phyloP scores from a whole-genome alignment of 2,329 filamentous ascomycete species.

The Alternaria brassicae region DNA sequence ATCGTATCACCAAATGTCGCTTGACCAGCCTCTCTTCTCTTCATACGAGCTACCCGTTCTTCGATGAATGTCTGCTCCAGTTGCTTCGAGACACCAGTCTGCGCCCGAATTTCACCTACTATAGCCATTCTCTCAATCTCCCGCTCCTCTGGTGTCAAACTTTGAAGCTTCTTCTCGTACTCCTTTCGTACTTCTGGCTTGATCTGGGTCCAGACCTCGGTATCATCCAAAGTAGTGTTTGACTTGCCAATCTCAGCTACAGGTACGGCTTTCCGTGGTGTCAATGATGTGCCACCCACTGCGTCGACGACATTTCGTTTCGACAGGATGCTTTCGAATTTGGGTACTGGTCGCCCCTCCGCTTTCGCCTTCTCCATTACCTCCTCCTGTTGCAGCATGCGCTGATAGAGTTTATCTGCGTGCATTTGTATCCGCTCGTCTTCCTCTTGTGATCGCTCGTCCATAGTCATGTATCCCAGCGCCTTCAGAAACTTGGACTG shows the following conservation, averaged over 20 bases:
- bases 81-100: slow-evolving; percentile 40
- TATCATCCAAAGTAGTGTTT: slow-evolving; percentile 14
- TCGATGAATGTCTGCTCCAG: slow-evolving; percentile 44
- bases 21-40: slow-evolving; percentile 45
- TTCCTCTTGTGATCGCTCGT: slow-evolving; percentile 71
- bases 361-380: slow-evolving; percentile 73
- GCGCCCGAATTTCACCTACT: slow-evolving; percentile 44
- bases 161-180: slow-evolving; percentile 45
- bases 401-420: slow-evolving; percentile 87
- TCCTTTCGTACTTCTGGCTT: slow-evolving; percentile 38
- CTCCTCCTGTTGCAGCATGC: slow-evolving; percentile 82
- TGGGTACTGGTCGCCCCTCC: slow-evolving; percentile 61
- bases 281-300: slow-evolving; percentile 27
- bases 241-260: slow-evolving; percentile 5
- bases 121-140: slow-evolving; percentile 47
- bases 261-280: slow-evolving; percentile 13
- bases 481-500: slow-evolving; percentile 92
- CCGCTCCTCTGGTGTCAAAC: slow-evolving; percentile 38
- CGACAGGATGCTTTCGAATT: slow-evolving; percentile 65
- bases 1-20: slow-evolving; percentile 49
- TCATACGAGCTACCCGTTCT: slow-evolving; percentile 46
- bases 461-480: slow-evolving; percentile 79
- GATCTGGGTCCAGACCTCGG: slow-evolving; percentile 42
- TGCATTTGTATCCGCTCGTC: slow-evolving; percentile 91
- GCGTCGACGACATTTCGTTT: slow-evolving; percentile 41